Conservation (phyloP, 768 basidiomycete genomes). For the Tricholoma sp. region DNA sequence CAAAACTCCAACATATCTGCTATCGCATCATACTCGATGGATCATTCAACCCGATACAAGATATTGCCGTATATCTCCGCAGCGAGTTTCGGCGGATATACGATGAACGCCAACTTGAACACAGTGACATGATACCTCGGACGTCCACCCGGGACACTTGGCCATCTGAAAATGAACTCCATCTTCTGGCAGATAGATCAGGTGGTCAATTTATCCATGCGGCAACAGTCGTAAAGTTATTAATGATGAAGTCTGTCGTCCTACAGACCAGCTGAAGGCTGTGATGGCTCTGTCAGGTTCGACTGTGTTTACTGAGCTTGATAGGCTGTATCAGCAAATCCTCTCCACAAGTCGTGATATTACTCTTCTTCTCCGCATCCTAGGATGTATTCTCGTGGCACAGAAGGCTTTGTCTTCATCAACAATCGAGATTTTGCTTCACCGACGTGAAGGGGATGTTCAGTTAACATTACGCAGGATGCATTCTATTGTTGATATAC, state of each 20-base stretch:
- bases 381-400: background rate
- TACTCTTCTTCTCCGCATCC: background rate
- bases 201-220: slow-evolving; percentile 5
- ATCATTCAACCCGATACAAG: background rate
- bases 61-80: background rate
- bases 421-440: background rate
- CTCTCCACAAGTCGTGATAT: background rate
- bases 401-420: background rate
- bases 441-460: background rate
- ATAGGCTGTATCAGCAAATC: slow-evolving; percentile 1
- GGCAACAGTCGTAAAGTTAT: background rate
- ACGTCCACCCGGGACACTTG: background rate
- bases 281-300: background rate
- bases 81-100: background rate
- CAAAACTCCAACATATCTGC: background rate
- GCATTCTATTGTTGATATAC: background rate
- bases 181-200: background rate
- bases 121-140: too few species aligned
- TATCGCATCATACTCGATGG: background rate
- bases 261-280: background rate
- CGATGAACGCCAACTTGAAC: background rate
- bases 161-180: background rate
- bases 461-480: background rate
- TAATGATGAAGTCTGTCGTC: background rate
- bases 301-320: slow-evolving; percentile 1